Evolutionary conservation across 2,329 filamentous ascomycete species (phyloP).

Genomic region (Cytospora chrysosperma): DNA sequence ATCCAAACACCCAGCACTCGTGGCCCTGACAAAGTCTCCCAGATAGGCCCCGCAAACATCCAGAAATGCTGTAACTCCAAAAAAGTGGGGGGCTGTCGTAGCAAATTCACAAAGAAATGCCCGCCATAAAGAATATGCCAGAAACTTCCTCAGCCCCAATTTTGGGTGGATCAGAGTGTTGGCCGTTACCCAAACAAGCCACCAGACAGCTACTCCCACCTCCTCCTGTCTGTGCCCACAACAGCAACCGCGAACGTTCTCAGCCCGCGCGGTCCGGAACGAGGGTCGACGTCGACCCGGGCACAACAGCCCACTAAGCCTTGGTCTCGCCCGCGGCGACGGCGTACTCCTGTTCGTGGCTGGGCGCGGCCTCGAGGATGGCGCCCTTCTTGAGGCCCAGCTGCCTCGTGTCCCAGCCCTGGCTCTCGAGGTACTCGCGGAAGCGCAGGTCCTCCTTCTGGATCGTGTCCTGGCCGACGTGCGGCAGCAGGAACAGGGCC

Average conservation of each 20-base stretch:
- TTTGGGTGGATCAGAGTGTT: background rate
- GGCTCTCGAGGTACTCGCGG: conserved; percentile 65
- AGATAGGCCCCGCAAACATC: background rate
- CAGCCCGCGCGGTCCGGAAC: background rate
- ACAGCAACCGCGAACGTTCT: background rate
- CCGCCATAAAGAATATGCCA: background rate
- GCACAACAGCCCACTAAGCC: background rate
- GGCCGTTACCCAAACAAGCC: background rate
- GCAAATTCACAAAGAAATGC: background rate
- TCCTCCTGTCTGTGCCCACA: background rate
- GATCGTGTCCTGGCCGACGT: conserved; percentile 85
- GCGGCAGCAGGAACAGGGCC: conserved; percentile 66
- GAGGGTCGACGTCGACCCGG: background rate
- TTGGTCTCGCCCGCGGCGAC: background rate
- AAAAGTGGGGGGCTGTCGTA: background rate
- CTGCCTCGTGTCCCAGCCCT: conserved; percentile 72
- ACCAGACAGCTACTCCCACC: background rate
- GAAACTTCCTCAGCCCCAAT: background rate
- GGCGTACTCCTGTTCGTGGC: background rate
- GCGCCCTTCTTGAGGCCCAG: conserved; percentile 45
- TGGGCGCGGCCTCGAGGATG: conserved; percentile 29
- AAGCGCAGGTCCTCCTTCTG: conserved; percentile 74
- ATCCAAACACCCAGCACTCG: background rate
- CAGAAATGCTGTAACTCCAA: background rate
- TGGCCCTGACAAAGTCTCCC: background rate